These are phyloP conservation scores for Simplicillium sp. DNA, from an alignment of 2,329 filamentous ascomycete species.

Conservation along the genomic window DNA sequence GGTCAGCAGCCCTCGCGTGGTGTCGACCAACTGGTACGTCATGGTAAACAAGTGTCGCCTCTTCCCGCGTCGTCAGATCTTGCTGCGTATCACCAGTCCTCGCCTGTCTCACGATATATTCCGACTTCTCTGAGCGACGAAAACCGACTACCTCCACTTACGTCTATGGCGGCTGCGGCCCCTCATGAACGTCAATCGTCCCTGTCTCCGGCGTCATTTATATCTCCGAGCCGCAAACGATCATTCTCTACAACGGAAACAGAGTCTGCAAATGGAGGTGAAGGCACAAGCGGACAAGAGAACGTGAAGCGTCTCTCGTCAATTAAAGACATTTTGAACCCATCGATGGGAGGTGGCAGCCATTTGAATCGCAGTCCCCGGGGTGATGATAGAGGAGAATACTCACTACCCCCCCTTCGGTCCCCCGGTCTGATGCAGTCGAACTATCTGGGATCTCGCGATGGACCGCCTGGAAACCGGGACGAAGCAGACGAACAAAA, in stretches of 20 bases:
- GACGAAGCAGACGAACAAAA: conserved; percentile 42
- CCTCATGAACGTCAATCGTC: conserved; percentile 42
- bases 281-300: conserved; percentile 28
- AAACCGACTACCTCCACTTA: conserved; percentile 48
- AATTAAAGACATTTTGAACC: conserved; percentile 68
- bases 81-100: conserved; percentile 40
- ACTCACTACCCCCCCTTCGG: conserved; percentile 29
- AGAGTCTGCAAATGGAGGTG: conserved; percentile 27
- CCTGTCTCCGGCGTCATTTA: conserved; percentile 50
- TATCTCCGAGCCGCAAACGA: conserved; percentile 53
- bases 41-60: conserved; percentile 33
- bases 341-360: conserved; percentile 16
- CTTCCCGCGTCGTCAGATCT: conserved; percentile 33
- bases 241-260: conserved; percentile 55
- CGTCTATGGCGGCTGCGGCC: conserved; percentile 29
- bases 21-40: conserved; percentile 32
- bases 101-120: conserved; percentile 25
- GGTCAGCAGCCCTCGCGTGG: conserved; percentile 36
- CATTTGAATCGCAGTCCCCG: no score
- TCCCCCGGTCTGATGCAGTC: conserved; percentile 32
- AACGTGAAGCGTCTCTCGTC: conserved; percentile 57
- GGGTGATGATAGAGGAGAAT: conserved; percentile 25
- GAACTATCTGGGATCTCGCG: conserved; percentile 21
- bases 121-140: conserved; percentile 39
- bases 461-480: conserved; percentile 17